Evolutionary conservation across 2,329 filamentous ascomycete genomes (phyloP).

Genomic region (Lachnellula arida): DNA sequence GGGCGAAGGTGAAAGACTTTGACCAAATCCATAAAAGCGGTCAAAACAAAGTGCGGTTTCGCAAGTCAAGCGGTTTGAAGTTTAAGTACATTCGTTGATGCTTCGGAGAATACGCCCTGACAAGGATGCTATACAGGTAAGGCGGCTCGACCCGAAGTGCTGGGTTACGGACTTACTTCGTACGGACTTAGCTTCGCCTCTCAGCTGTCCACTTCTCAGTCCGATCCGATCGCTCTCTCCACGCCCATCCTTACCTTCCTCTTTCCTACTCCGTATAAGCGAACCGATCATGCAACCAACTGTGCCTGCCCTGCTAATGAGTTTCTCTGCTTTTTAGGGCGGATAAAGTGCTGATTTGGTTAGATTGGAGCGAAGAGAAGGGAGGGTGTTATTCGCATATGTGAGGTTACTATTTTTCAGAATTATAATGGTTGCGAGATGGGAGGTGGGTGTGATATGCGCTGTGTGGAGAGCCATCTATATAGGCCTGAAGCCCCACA

Average conservation of each 20-base stretch:
- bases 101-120: too few relatives aligned
- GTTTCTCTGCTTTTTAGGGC: conserved; percentile 22
- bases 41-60: too few relatives aligned
- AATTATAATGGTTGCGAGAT: not conserved
- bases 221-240: conserved; percentile 26
- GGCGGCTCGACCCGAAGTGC: not conserved
- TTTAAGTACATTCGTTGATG: too few relatives aligned
- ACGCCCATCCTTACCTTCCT: conserved; percentile 38
- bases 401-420: not conserved
- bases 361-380: conserved; percentile 15
- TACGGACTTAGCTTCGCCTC: conserved; percentile 35
- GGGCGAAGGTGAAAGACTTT: too few relatives aligned
- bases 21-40: too few relatives aligned
- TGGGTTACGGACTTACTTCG: conserved; percentile 56
- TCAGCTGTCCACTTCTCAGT: conserved; percentile 58
- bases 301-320: conserved; percentile 85
- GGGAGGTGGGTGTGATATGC: too few relatives aligned
- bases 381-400: conserved; percentile 19
- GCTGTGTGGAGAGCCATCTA: too few relatives aligned
- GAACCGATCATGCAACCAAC: conserved; percentile 90
- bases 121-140: not conserved
- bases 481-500: too few relatives aligned
- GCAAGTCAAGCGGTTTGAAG: too few relatives aligned
- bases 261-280: conserved; percentile 59
- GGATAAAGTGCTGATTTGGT: conserved; percentile 29